A percentile compares a stretch with the other conserved stretches of the same genome.
phyloP scores from a whole-genome alignment of 345 rosid genomes.

The Pseudoturritis turrita region DNA sequence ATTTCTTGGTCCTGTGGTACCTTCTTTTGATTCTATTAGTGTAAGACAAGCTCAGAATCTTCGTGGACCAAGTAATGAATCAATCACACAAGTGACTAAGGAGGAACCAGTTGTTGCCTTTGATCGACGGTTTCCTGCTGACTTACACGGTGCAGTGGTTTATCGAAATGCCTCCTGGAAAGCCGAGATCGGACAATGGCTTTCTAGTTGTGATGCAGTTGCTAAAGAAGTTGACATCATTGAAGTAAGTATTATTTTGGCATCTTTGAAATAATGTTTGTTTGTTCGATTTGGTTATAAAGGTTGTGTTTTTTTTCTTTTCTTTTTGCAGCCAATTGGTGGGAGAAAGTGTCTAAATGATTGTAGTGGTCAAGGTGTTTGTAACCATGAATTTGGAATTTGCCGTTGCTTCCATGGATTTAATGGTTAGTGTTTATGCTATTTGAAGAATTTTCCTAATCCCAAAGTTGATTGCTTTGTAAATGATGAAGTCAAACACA shows the following conservation, averaged over 20 bases:
- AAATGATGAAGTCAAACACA: not conserved
- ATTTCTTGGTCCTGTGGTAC: conserved; percentile 62
- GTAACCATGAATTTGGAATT: conserved; percentile 71
- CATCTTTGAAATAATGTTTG: not conserved
- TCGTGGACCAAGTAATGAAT: conserved; percentile 39
- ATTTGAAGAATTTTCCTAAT: not conserved
- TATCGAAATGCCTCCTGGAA: conserved; percentile 89
- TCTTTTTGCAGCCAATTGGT: conserved; percentile 57
- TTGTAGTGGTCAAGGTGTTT: conserved; percentile 85
- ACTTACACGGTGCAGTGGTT: conserved; percentile 60
- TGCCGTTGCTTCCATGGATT: conserved; percentile 93
- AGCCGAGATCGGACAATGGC: conserved; percentile 81
- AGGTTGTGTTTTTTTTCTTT: conserved; percentile 7
- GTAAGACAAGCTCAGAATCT: conserved; percentile 46
- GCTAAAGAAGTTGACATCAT: conserved; percentile 43
- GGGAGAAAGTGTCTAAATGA: conserved; percentile 60
- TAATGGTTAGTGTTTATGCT: conserved; percentile 44
- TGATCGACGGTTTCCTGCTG: conserved; percentile 64
- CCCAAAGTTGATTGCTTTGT: conserved; percentile 2
- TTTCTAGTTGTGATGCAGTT: conserved; percentile 73
- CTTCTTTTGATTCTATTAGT: conserved; percentile 56
- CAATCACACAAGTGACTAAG: conserved; percentile 31
- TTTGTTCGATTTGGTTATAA: not conserved
- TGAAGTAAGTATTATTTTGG: conserved; percentile 44
- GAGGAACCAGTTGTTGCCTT: conserved; percentile 36